Percentiles rank a stretch among this genome's conserved stretches.
Evolutionary conservation across 1,139 yeast genomes (phyloP).

Genomic region (Pichia sp.): DNA sequence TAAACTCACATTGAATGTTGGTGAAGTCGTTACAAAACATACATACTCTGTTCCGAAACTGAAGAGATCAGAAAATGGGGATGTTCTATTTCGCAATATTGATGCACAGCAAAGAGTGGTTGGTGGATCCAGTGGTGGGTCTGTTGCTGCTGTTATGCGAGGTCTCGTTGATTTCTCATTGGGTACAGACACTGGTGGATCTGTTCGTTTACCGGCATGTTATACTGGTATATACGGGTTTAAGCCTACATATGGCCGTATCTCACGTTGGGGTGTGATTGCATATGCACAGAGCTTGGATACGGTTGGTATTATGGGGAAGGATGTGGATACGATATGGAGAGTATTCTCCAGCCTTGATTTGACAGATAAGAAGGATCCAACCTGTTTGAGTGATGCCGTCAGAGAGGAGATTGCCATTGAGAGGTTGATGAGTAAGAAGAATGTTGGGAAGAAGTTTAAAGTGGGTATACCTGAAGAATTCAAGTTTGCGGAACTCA

Average conservation of each 20-base stretch:
- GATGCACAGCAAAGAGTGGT: conserved; percentile 35
- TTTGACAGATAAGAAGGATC: conserved; percentile 64
- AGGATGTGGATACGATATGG: conserved; percentile 36
- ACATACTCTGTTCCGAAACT: conserved; percentile 9
- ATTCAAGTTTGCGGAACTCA: conserved; percentile 50
- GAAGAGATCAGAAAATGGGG: background rate
- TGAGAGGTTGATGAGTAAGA: conserved; percentile 11
- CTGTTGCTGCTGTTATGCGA: conserved; percentile 86
- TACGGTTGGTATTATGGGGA: conserved; percentile 79
- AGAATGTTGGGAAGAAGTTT: conserved; percentile 20
- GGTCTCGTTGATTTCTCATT: conserved; percentile 61
- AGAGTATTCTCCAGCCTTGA: conserved; percentile 53
- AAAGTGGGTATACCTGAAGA: conserved; percentile 70
- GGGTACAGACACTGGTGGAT: conserved; percentile 98
- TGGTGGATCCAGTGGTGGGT: conserved; percentile 96
- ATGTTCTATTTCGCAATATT: conserved; percentile 1
- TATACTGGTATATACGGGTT: conserved; percentile 80
- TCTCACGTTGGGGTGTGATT: conserved; percentile 87
- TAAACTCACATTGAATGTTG: background rate
- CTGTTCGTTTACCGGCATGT: conserved; percentile 86
- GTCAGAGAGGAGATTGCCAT: conserved; percentile 27
- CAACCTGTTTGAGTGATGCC: conserved; percentile 52
- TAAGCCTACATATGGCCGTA: conserved; percentile 87
- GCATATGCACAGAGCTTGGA: conserved; percentile 93
- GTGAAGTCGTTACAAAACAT: conserved; percentile 2